Percentiles rank a stretch among this genome's conserved stretches.
Evolutionary conservation across 345 rosid species (phyloP).

Genomic region (Corymbia maculata): DNA sequence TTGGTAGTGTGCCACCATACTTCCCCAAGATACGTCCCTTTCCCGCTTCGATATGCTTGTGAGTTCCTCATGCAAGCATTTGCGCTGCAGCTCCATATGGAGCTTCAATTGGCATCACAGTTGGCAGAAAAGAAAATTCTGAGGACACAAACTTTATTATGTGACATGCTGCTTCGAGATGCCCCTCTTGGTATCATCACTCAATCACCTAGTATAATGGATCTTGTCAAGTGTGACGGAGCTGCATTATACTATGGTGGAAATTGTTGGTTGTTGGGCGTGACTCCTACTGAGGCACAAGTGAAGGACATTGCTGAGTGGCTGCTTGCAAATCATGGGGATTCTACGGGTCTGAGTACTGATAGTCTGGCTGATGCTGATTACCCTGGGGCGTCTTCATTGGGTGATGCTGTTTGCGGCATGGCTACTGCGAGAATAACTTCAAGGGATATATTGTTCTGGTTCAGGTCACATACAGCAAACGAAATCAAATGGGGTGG

Average conservation of each 20-base stretch:
- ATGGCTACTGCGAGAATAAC: conserved; percentile 71
- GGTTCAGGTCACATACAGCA: conserved; percentile 87
- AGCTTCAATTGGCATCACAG: conserved; percentile 60
- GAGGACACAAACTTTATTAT: conserved; percentile 54
- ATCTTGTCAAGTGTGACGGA: conserved; percentile 88
- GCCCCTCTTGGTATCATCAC: conserved; percentile 65
- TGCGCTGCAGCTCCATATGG: conserved; percentile 65
- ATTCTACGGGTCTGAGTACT: conserved; percentile 63
- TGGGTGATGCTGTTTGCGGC: conserved; percentile 81
- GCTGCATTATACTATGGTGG: conserved; percentile 61
- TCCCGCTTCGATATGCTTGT: conserved; percentile 76
- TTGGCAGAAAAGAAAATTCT: conserved; percentile 61
- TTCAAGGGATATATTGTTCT: conserved; percentile 62
- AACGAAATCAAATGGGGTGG: conserved; percentile 84
- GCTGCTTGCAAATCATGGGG: conserved; percentile 56
- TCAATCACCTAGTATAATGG: conserved; percentile 81
- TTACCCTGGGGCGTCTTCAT: conserved; percentile 53
- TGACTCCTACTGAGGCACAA: conserved; percentile 69
- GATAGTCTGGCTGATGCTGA: conserved; percentile 69
- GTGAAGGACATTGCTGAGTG: conserved; percentile 57
- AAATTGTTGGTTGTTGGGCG: conserved; percentile 61
- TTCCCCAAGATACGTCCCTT: conserved; percentile 59
- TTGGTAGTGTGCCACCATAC: conserved; percentile 80
- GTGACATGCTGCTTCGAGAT: conserved; percentile 84
- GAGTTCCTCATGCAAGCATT: conserved; percentile 83